These are phyloP conservation scores for Gossypium rotundifolium DNA, from an alignment of 345 rosid species.

Conservation along the genomic window DNA sequence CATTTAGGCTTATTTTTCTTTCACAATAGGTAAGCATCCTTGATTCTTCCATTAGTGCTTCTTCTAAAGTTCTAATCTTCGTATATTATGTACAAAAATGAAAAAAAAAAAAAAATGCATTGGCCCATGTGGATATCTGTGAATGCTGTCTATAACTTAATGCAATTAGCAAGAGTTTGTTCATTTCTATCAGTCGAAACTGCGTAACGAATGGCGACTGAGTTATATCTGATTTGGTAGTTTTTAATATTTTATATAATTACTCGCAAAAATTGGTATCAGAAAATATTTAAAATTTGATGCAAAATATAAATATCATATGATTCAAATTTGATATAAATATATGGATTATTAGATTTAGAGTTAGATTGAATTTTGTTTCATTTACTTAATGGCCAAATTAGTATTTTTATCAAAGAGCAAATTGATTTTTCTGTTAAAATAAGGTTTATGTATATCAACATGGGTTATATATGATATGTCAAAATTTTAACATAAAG, in stretches of 20 bases:
- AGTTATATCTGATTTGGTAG: background rate
- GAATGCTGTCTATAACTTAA: conserved; percentile 30
- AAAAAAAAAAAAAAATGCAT: conserved; percentile 14
- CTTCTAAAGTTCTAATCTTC: conserved; percentile 18
- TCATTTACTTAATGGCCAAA: too few relatives aligned
- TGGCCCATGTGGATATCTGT: conserved; percentile 36
- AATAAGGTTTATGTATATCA: too few relatives aligned
- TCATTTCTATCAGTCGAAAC: background rate
- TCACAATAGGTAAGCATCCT: conserved; percentile 41
- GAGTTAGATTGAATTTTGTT: too few relatives aligned
- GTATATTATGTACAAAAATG: conserved; percentile 30
- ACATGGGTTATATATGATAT: too few relatives aligned
- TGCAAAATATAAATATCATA: too few relatives aligned
- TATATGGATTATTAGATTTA: too few relatives aligned
- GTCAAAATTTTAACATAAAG: too few relatives aligned
- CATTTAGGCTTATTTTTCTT: conserved; percentile 20
- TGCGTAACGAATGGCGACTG: background rate
- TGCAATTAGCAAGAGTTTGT: conserved; percentile 44
- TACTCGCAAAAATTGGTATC: background rate
- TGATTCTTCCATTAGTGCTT: conserved; percentile 22
- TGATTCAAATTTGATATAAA: too few relatives aligned
- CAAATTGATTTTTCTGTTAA: too few relatives aligned
- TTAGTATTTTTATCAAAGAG: too few relatives aligned
- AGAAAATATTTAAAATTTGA: too few relatives aligned
- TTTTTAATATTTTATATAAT: background rate